Conservation (phyloP, 208 protist genomes). For the Naegleria gruberi region DNA sequence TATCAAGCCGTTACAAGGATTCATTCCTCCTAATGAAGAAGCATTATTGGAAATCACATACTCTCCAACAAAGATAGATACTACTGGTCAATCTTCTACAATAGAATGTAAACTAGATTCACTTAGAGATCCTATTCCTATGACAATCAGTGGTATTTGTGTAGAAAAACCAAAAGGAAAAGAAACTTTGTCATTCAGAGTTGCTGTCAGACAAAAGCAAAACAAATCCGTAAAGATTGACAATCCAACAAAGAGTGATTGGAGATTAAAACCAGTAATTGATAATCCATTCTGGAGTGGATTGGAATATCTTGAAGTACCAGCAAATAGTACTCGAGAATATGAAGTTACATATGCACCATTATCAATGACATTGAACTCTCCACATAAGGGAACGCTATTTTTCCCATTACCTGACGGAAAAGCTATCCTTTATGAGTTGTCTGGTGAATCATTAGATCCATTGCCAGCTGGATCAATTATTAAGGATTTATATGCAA, state of each 20-base stretch:
- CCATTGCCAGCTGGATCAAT: constrained; percentile 29
- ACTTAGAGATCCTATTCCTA: constrained; percentile 46
- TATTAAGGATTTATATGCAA: constrained; percentile 47
- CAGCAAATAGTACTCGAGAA: constrained; percentile 50
- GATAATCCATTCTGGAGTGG: constrained; percentile 64
- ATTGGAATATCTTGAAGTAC: constrained; percentile 56
- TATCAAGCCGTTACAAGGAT: constrained; percentile 63
- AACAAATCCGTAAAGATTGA: constrained; percentile 60
- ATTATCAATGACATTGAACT: constrained; percentile 50
- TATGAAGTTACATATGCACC: constrained; percentile 76
- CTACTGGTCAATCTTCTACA: constrained; percentile 37
- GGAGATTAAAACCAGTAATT: constrained; percentile 69
- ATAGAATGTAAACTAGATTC: constrained; percentile 68
- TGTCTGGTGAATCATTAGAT: constrained; percentile 45
- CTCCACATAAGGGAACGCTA: constrained; percentile 58
- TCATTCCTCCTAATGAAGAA: constrained; percentile 73
- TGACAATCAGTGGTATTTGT: constrained; percentile 71
- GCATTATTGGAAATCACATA: constrained; percentile 74
- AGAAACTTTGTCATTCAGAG: constrained; percentile 61
- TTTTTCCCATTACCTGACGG: constrained; percentile 86
- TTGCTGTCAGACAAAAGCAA: constrained; percentile 59
- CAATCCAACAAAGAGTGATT: constrained; percentile 62
- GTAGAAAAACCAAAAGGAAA: constrained; percentile 57
- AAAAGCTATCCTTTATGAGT: constrained; percentile 54
- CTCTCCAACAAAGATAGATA: constrained; percentile 50